Evolutionary conservation across 805 yeast genomes (phyloP).

Genomic region (Clavispora fructus): DNA sequence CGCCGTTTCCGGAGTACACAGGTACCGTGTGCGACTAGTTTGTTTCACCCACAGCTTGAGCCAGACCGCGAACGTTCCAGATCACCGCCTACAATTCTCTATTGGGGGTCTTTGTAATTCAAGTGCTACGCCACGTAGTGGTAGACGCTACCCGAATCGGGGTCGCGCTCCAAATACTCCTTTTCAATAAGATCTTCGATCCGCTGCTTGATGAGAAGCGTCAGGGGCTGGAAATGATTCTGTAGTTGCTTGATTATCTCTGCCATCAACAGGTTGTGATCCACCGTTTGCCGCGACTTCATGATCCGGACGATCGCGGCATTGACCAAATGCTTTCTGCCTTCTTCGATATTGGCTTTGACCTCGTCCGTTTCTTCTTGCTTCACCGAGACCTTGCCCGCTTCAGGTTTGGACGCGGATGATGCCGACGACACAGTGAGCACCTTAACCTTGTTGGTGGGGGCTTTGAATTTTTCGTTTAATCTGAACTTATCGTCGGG

Average conservation of each 20-base stretch:
- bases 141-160: slow-evolving; percentile 52
- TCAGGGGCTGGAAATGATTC: slow-evolving; percentile 64
- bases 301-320: slow-evolving; percentile 87
- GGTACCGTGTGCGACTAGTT: no score
- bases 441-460: slow-evolving; percentile 67
- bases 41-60: no score
- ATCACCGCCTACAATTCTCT: no score
- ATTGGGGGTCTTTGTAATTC: not conserved
- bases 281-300: slow-evolving; percentile 63
- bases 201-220: slow-evolving; percentile 61
- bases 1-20: no score
- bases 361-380: slow-evolving; percentile 53
- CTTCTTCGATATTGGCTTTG: slow-evolving; percentile 51
- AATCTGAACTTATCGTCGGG: slow-evolving; percentile 59
- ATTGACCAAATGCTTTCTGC: slow-evolving; percentile 64
- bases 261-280: slow-evolving; percentile 61
- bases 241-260: slow-evolving; percentile 58
- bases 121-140: slow-evolving; percentile 59
- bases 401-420: slow-evolving; percentile 19
- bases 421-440: slow-evolving; percentile 53
- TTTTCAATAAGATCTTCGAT: slow-evolving; percentile 72
- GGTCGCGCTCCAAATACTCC: slow-evolving; percentile 74
- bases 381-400: slow-evolving; percentile 35
- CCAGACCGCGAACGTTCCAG: no score
- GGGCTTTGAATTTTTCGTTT: slow-evolving; percentile 64